These are phyloP conservation scores for Mycosphaerelloides madeirae DNA, from an alignment of 2,329 filamentous ascomycete genomes.

Conservation along the genomic window DNA sequence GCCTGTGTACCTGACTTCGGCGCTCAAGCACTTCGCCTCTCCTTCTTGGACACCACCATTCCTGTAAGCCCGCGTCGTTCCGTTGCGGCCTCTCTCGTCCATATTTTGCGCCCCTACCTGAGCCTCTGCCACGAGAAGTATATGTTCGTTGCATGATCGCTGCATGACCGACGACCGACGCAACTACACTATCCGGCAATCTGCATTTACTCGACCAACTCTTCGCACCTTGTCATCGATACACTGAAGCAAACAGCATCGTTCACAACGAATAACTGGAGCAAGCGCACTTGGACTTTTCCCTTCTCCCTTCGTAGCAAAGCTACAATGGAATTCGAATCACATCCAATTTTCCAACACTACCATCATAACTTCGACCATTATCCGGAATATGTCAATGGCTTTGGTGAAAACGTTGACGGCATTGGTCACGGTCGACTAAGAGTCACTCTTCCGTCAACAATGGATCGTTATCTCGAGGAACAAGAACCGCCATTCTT, in stretches of 20 bases:
- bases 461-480: constrained; percentile 5
- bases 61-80: background rate
- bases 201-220: too few species aligned
- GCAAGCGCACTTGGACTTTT: too few species aligned
- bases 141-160: too few species aligned
- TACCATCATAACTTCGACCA: background rate
- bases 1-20: background rate
- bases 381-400: background rate
- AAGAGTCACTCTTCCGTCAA: background rate
- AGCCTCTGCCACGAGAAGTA: too few species aligned
- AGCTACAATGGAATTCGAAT: too few species aligned
- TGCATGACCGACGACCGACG: too few species aligned
- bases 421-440: background rate
- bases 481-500: constrained; percentile 5
- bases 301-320: too few species aligned
- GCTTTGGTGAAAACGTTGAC: background rate
- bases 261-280: too few species aligned
- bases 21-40: constrained; percentile 1
- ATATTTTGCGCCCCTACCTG: background rate
- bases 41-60: background rate
- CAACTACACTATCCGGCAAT: too few species aligned
- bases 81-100: constrained; percentile 1
- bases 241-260: too few species aligned
- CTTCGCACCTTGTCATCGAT: too few species aligned
- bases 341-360: too few species aligned